Base-by-base conservation (phyloP, 805 yeast genomes). In the Candida insectalens region DNA sequence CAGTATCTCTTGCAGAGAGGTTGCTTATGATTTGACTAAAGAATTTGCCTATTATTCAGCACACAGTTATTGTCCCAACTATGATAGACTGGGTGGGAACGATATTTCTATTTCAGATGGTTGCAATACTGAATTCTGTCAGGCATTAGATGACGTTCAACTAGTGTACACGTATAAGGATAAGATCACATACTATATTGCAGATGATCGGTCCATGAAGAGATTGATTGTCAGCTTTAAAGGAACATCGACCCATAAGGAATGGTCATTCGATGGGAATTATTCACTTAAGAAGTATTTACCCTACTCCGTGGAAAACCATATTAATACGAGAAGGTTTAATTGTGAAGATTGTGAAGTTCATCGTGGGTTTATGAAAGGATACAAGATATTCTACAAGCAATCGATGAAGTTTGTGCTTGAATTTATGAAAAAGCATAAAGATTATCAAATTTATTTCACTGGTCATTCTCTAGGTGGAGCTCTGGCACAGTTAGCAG, bases 401-500 rank as follows among this genome's bases (percentile, higher is more conserved):
- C 30, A 30, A 5, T 27, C 36, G 3, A n/a, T 29, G 9, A 6
- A 10, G 18, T 28, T 5, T 12, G 12, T 36, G 2, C 12, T 36
- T 5, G 18, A 31, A 6, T 19, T 29, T 6, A n/a, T 39, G 18
- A 18, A 27, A n/a, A 5, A 27, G 5, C 22, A 44, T 41, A 56
- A 58, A 1, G 50, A 47, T 23, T 63, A 61, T 47, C 42, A 55
- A 16, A 35, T 67, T 6, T 50, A 54, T n/a, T 49, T 68, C 5
- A 40, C 57, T 13, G 74, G 74, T 1, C 74, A 69, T 45, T 67
- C 74, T 1, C 46, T 67, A 31, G 74, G 74, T 1, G 92, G 78
- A 8, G 87, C 85, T 0, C 51, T 78, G 32, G 77, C 85, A 1
- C 57, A 64, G 19, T 51, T 81, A 25, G 67, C 71, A 4, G 87